A percentile compares a stretch with the other conserved stretches of the same genome.
phyloP scores from a whole-genome alignment of 106 monocot species.

The Dioscorea alata region DNA sequence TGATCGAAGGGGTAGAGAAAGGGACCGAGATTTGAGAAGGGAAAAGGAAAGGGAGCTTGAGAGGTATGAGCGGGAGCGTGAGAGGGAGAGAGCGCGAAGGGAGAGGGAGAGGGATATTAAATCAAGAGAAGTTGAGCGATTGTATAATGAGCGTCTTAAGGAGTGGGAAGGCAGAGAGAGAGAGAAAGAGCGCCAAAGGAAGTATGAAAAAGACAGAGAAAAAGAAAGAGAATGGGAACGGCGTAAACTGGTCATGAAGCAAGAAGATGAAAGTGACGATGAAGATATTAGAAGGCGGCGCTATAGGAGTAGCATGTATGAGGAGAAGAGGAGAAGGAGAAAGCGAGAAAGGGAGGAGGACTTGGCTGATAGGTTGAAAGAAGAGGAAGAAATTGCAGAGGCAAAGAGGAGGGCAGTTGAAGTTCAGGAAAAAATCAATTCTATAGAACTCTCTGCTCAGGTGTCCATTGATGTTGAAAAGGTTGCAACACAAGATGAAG shows the following conservation, averaged over 20 bases:
- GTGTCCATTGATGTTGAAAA: conserved; percentile 21
- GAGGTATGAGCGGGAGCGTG: conserved; percentile 74
- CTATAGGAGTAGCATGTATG: conserved; percentile 42
- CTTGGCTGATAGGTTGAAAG: conserved; percentile 57
- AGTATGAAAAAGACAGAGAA: conserved; percentile 69
- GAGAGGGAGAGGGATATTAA: conserved; percentile 79
- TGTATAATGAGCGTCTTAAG: conserved; percentile 75
- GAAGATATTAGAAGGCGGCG: conserved; percentile 74
- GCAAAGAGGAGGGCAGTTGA: conserved; percentile 67
- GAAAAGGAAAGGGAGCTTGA: conserved; percentile 80
- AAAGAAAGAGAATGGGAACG: conserved; percentile 76
- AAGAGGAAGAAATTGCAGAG: conserved; percentile 80
- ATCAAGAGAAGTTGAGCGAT: conserved; percentile 60
- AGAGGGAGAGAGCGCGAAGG: conserved; percentile 65
- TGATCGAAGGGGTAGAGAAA: conserved; percentile 63
- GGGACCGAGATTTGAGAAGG: conserved; percentile 60
- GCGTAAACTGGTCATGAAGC: conserved; percentile 55
- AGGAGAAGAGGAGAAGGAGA: conserved; percentile 83
- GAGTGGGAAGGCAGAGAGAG: conserved; percentile 94
- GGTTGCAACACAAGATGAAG: conserved; percentile 23
- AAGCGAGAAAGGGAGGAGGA: conserved; percentile 87
- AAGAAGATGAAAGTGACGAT: conserved; percentile 85
- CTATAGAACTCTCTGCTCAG: conserved; percentile 2
- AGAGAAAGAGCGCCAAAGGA: conserved; percentile 73
- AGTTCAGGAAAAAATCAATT: conserved; percentile 38